Evolutionary conservation across 768 basidiomycete genomes (phyloP).

Genomic region (Agrocybe pediades): DNA sequence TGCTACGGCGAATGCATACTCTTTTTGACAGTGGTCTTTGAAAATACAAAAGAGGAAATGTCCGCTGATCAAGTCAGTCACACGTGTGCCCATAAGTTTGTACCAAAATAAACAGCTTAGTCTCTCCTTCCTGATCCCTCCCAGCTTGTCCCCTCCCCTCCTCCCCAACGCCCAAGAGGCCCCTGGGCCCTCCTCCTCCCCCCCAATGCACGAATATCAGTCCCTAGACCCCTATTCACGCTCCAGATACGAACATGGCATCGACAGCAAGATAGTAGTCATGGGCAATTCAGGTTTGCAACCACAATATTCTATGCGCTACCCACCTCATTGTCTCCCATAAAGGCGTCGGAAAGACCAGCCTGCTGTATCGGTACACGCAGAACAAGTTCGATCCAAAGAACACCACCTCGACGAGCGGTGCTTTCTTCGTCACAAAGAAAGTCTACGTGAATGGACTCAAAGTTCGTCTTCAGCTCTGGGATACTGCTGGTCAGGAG

Average conservation of each 20-base stretch:
- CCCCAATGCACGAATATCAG: slow-evolving; percentile 51
- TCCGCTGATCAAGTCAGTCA: slow-evolving; percentile 21
- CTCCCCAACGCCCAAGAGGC: slow-evolving; percentile 51
- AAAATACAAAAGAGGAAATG: slow-evolving; percentile 9
- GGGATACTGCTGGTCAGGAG: slow-evolving; percentile 96
- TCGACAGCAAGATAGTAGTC: slow-evolving; percentile 95
- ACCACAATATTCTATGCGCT: slow-evolving; percentile 1
- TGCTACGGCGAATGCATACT: not conserved
- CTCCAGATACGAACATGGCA: slow-evolving; percentile 76
- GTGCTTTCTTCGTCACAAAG: slow-evolving; percentile 93
- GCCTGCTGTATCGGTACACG: slow-evolving; percentile 87
- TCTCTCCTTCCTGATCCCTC: slow-evolving; percentile 29
- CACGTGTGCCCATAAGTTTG: slow-evolving; percentile 34
- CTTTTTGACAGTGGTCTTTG: not conserved
- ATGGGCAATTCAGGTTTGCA: slow-evolving; percentile 73
- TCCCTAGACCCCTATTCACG: slow-evolving; percentile 66
- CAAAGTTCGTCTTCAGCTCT: slow-evolving; percentile 84
- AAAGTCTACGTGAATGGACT: slow-evolving; percentile 84
- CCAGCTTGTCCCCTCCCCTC: slow-evolving; percentile 21
- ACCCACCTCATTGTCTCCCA: slow-evolving; percentile 6
- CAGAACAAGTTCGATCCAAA: slow-evolving; percentile 89
- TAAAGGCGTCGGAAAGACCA: slow-evolving; percentile 89
- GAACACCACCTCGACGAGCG: slow-evolving; percentile 88
- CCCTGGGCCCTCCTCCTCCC: slow-evolving; percentile 31
- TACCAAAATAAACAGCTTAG: slow-evolving; percentile 27